Evolutionary conservation across 192 early-diverging fungal genomes (phyloP).

Genomic region (Dissophora globulifera): DNA sequence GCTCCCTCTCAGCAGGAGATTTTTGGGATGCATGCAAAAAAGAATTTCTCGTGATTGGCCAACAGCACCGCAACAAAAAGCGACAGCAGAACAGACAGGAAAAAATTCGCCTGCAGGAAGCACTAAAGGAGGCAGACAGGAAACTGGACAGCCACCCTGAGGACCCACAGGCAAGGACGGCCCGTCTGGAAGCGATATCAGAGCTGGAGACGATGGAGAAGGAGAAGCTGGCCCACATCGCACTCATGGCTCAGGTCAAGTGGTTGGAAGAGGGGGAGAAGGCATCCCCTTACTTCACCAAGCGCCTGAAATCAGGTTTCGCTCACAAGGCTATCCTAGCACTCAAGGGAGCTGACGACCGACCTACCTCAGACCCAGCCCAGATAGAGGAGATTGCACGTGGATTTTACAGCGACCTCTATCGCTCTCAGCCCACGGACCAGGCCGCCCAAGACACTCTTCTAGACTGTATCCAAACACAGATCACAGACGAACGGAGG

Average conservation of each 20-base stretch:
- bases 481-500: not conserved
- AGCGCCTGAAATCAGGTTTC: not conserved
- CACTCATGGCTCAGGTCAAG: not conserved
- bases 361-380: not conserved
- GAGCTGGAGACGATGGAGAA: not conserved
- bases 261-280: conserved; percentile 5
- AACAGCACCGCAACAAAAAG: conserved; percentile 2
- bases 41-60: not conserved
- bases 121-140: not conserved
- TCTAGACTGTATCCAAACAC: not conserved
- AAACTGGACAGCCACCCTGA: not conserved
- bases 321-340: not conserved
- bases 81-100: not conserved
- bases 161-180: not conserved
- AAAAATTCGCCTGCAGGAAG: not conserved
- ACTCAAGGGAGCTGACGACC: not conserved
- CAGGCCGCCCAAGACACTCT: not conserved
- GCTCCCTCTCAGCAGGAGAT: not conserved
- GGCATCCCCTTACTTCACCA: not conserved
- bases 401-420: not conserved
- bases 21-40: conserved; percentile 3
- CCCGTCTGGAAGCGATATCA: not conserved
- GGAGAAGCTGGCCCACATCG: not conserved
- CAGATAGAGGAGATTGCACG: not conserved
- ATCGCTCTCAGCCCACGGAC: conserved; percentile 1